Percentiles rank a stretch among this genome's conserved stretches.
Evolutionary conservation across 495 filamentous ascomycete genomes (phyloP).

Genomic region (Talaromyces adpressus): DNA sequence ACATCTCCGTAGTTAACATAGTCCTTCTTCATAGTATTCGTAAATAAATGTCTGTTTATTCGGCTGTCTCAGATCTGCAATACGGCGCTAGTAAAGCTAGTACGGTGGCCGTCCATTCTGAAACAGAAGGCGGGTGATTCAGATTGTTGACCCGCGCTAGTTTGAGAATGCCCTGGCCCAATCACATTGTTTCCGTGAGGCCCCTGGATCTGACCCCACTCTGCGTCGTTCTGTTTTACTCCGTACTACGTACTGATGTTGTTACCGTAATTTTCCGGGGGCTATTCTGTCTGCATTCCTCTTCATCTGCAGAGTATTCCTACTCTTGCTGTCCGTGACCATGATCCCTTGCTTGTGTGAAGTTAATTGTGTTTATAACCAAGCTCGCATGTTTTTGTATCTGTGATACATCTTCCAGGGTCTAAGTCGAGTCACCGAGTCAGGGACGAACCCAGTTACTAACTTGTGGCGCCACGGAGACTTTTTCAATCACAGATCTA

Average conservation of each 20-base stretch:
- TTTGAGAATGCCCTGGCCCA: conserved; percentile 19
- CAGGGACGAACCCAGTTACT: neutral
- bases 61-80: neutral
- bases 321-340: neutral
- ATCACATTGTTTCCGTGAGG: neutral
- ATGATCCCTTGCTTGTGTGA: neutral
- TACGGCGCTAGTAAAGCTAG: neutral
- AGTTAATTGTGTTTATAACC: neutral
- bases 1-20: neutral
- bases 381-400: neutral
- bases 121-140: conserved; percentile 29
- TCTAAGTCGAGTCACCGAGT: neutral
- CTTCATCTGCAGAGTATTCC: neutral
- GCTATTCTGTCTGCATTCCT: neutral
- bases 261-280: neutral
- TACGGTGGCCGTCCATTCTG: conserved; percentile 12
- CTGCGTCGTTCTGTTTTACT: neutral
- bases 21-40: too few relatives aligned
- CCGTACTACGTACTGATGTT: neutral
- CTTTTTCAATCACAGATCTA: neutral
- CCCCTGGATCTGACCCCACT: neutral
- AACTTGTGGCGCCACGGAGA: neutral
- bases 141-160: conserved; percentile 24
- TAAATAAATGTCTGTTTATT: neutral
- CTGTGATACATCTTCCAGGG: neutral